Evolutionary conservation across 2,329 filamentous ascomycete genomes (phyloP), one percentile per base, ranked within the genome.

Genomic region (Fusarium fracticaudum): DNA sequence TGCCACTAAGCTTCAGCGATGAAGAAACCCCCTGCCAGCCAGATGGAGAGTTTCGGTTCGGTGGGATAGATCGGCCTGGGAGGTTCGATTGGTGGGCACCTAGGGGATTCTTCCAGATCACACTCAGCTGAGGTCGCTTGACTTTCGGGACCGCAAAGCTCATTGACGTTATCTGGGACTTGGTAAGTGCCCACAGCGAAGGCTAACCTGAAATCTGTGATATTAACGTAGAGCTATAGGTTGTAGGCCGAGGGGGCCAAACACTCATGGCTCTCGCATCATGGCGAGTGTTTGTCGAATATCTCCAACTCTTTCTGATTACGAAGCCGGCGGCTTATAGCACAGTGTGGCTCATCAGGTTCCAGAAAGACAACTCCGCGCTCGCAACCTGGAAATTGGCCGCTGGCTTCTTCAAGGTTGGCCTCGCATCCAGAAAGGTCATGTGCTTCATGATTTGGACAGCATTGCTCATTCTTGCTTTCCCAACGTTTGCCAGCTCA

Each of bases 81-180:
- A 1, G 1, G 0, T 58, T 58, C 13, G 37, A 69, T 2, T 73
- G 44, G 53, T 71, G 70, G 71, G 60, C 35, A 2, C 37, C 41
- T 1, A 37, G 33, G 7, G 44, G 48, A 5, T 71, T 70, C 12
- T 73, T 73, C 8, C 43, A 71, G 6, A 44, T 71, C 6, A 73
- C 61, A 0, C 37, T 73, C 3, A 10, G 44, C 11, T 37, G 47
- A 29, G 60, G 66, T 7, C 24, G 31, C 1, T 4, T 71, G 0
- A 37, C 13, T 14, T 73, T 73, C 12, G 45, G 61, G 0, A 35
- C 33, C 2, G 70, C 58, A 0, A 73, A 73, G 31, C 6, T 71
- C 1, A 13, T 73, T 2, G 71, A 73, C 2, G 50, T 73, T 14
- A 17, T 18, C 1, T 73, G 66, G 71, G 62, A 73, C 29, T 26